Base-by-base conservation (phyloP, 1,284 basidiomycete species). In the Neolentinus lepideus region DNA sequence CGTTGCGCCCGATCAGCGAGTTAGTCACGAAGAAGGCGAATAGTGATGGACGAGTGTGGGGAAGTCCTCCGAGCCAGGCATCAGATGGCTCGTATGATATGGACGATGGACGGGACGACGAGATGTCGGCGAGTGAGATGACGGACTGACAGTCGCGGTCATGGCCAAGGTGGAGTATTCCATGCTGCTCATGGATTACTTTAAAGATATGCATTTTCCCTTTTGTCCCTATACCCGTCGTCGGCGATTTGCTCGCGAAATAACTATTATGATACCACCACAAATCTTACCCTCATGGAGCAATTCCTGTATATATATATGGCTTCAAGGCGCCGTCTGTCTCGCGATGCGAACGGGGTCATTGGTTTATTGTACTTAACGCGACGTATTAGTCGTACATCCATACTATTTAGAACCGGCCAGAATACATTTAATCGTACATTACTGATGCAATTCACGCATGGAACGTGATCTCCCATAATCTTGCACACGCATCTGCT, bases 401-500 rank as follows among this genome's bases (percentile, higher is more conserved):
- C 38, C 38, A 6, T 43, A 43, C 38, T 16, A 43, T 43, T 9
- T 43, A n/a, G 38, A 3, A n/a, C n/a, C n/a, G 12, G 19, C 6
- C 16, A 43, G 6, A 43, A n/a, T 43, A 43, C 38, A 43, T 4
- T 6, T 43, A 43, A 6, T 43, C 3, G 19, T 43, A 24, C 51
- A 54, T 31, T 45, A n/a, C 12, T 33, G 38, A 8, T 4, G 38
- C 6, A 16, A 43, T n/a, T 64, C 56, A 72, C 29, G 58, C 59
- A 60, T 74, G 73, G 64, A 90, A 84, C 33, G 70, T 76, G 33
- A 92, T 73, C 53, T 84, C 79, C 90, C 90, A 97, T 11, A 82
- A 74, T 63, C 89, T 79, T 26, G 91, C 83, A 66, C 85, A 88
- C 2, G 79, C 92, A 72, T 98, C 95, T 21, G 90, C 88, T 21